Percentiles rank a stretch among this genome's conserved stretches.
Conservation (phyloP, 108 stramenopile genomes). For the Cyclotella sp. region DNA sequence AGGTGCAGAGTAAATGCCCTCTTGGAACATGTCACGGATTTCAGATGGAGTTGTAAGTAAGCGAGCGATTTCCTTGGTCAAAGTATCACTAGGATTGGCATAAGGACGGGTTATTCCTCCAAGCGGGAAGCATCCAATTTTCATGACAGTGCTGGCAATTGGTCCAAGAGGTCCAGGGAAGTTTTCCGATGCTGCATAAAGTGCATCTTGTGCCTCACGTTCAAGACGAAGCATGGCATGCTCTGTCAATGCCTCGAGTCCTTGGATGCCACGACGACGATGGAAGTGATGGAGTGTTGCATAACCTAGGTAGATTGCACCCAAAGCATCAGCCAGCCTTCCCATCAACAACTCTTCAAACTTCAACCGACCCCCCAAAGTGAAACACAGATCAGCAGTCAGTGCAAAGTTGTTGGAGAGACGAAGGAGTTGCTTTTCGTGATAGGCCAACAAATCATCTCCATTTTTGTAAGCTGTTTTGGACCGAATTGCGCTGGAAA, state of each 20-base stretch:
- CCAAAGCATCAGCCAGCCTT: slow-evolving; percentile 94
- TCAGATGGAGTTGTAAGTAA: slow-evolving; percentile 89
- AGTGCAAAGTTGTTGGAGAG: slow-evolving; percentile 96
- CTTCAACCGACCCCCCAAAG: slow-evolving; percentile 95
- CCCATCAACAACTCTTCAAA: slow-evolving; percentile 98
- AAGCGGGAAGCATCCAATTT: slow-evolving; percentile 90
- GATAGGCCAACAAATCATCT: slow-evolving; percentile 80
- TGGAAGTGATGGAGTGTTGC: slow-evolving; percentile 94
- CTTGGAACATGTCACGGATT: slow-evolving; percentile 83
- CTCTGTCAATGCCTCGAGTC: slow-evolving; percentile 93
- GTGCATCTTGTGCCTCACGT: slow-evolving; percentile 91
- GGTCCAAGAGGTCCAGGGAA: slow-evolving; percentile 92
- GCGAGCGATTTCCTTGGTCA: slow-evolving; percentile 93
- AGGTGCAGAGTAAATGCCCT: slow-evolving; percentile 84
- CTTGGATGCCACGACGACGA: slow-evolving; percentile 88
- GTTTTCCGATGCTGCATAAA: slow-evolving; percentile 93
- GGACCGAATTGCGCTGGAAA: slow-evolving; percentile 77
- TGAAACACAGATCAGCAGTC: slow-evolving; percentile 94
- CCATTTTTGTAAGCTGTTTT: slow-evolving; percentile 91
- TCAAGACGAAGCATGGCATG: slow-evolving; percentile 96
- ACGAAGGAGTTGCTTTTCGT: slow-evolving; percentile 94
- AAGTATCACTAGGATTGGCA: slow-evolving; percentile 79
- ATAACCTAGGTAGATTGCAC: slow-evolving; percentile 98
- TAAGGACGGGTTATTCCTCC: slow-evolving; percentile 89
- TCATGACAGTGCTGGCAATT: slow-evolving; percentile 89